Conservation (phyloP, 2,329 filamentous ascomycete genomes). For the Huntiella decipiens region DNA sequence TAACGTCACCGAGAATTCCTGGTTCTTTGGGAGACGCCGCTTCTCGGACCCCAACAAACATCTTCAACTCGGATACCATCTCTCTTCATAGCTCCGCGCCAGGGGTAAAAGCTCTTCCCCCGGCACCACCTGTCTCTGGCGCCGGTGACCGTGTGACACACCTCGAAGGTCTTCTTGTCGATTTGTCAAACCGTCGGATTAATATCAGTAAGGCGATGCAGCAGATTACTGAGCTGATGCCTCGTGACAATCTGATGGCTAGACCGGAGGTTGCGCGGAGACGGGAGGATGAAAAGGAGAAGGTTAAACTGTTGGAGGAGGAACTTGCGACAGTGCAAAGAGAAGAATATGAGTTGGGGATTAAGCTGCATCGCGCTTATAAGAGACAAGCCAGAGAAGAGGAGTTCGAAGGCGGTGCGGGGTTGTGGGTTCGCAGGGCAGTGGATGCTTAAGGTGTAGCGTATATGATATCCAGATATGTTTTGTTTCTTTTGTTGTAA, state of each 20-base stretch:
- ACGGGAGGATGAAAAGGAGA: slow-evolving; percentile 39
- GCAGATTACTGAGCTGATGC: slow-evolving; percentile 63
- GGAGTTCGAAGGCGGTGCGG: slow-evolving; percentile 42
- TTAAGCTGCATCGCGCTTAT: slow-evolving; percentile 55
- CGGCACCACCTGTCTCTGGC: slow-evolving; percentile 38
- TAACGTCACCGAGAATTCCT: background rate
- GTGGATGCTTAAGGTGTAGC: background rate
- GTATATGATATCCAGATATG: no score
- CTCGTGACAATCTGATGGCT: slow-evolving; percentile 47
- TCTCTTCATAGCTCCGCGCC: slow-evolving; percentile 8
- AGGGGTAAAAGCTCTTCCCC: slow-evolving; percentile 38
- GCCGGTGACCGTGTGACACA: slow-evolving; percentile 45
- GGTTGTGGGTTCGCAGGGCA: slow-evolving; percentile 59
- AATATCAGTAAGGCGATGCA: slow-evolving; percentile 56
- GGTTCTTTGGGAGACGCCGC: background rate
- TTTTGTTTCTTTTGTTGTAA: no score
- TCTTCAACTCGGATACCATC: slow-evolving; percentile 11
- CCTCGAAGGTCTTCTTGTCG: slow-evolving; percentile 46
- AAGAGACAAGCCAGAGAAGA: slow-evolving; percentile 53
- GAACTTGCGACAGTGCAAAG: slow-evolving; percentile 56
- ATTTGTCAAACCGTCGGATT: slow-evolving; percentile 44
- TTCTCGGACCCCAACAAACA: slow-evolving; percentile 3
- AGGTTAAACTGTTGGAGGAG: slow-evolving; percentile 43
- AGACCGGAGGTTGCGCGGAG: slow-evolving; percentile 42
- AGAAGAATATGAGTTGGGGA: slow-evolving; percentile 60